These are phyloP conservation scores for Xylariales sp. DNA, from an alignment of 2,329 filamentous ascomycete genomes.

Conservation along the genomic window DNA sequence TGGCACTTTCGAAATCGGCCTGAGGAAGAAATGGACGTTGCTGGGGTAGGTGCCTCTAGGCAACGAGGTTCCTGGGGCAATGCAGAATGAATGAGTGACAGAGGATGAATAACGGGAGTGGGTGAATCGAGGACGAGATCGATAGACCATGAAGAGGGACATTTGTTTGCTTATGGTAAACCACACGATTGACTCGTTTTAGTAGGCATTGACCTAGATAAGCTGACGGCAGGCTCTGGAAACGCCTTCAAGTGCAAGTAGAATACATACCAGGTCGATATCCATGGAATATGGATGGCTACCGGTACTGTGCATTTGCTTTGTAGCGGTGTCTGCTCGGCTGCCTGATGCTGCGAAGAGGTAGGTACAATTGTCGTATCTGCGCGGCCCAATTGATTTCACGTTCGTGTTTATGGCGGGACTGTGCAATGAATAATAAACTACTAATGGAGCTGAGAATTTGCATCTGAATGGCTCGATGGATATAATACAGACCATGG, in stretches of 20 bases:
- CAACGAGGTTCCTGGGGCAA: constrained; percentile 9
- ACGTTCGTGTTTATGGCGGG: neutral
- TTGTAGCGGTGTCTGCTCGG: constrained; percentile 6
- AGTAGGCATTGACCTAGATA: neutral
- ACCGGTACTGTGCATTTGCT: constrained; percentile 10
- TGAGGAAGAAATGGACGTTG: neutral
- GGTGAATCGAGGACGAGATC: neutral
- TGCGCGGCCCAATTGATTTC: neutral
- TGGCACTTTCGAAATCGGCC: neutral
- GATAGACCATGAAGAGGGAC: neutral
- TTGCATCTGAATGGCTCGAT: constrained; percentile 11
- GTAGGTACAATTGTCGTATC: neutral
- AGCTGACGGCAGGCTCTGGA: neutral
- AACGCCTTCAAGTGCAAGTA: neutral
- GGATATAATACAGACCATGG: constrained; percentile 31
- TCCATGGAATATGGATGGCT: neutral
- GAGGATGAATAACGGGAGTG: neutral
- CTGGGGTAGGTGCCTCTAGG: neutral
- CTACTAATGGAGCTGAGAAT: constrained; percentile 25
- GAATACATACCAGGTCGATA: neutral
- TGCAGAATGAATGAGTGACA: too few relatives aligned
- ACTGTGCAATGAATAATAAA: neutral
- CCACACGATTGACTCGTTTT: neutral
- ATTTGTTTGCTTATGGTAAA: constrained; percentile 21
- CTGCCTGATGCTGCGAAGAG: neutral